Evolutionary conservation across 805 yeast genomes (phyloP).

Genomic region (Metschnikowia proteae): DNA sequence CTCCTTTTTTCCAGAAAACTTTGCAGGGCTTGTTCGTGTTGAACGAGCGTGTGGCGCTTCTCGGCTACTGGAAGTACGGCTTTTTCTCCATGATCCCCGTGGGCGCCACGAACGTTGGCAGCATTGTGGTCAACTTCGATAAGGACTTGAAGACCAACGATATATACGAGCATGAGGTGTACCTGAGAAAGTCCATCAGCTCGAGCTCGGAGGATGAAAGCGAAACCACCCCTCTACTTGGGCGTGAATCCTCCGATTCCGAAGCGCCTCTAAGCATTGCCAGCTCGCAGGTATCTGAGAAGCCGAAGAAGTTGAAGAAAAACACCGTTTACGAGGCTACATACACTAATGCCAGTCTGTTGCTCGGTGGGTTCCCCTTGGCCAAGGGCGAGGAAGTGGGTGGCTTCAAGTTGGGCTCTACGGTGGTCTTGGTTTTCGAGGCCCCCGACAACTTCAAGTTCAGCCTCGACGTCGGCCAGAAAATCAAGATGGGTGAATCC

Average conservation of each 20-base stretch:
- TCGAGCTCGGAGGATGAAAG: conserved; percentile 7
- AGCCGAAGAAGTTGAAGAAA: conserved; percentile 47
- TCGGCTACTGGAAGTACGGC: conserved; percentile 96
- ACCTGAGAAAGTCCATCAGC: conserved; percentile 20
- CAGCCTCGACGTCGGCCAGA: conserved; percentile 64
- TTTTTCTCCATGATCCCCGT: conserved; percentile 98
- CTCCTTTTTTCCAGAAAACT: conserved; percentile 91
- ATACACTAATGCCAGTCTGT: conserved; percentile 70
- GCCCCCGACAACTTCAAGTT: conserved; percentile 83
- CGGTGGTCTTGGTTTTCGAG: conserved; percentile 95
- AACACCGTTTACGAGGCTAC: conserved; percentile 93
- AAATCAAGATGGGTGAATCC: conserved; percentile 79
- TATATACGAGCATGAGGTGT: conserved; percentile 49
- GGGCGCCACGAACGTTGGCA: conserved; percentile 98
- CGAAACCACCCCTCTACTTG: conserved; percentile 2
- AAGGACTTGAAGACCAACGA: conserved; percentile 83
- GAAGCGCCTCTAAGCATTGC: background rate
- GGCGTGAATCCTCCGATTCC: background rate
- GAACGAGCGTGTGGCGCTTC: conserved; percentile 90
- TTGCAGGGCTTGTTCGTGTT: conserved; percentile 82
- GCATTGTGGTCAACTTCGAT: conserved; percentile 88
- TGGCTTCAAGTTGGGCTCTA: conserved; percentile 92
- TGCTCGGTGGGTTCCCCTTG: conserved; percentile 84
- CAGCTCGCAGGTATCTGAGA: conserved; percentile 6
- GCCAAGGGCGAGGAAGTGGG: conserved; percentile 94